Evolutionary conservation across 768 basidiomycete genomes (phyloP), one percentile per base, ranked within the genome.

Genomic region (Collybia sordida): DNA sequence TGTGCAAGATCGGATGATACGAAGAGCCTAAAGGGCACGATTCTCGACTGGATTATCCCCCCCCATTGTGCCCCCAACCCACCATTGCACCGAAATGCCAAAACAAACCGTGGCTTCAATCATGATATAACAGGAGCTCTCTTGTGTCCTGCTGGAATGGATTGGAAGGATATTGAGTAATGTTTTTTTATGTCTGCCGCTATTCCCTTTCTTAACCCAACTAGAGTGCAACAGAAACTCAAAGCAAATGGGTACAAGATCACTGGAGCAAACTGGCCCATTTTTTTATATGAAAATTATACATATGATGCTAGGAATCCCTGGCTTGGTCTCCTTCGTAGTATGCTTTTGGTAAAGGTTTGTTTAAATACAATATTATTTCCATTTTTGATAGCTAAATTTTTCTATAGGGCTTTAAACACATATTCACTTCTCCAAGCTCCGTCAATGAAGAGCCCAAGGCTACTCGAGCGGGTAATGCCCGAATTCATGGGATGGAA

Each of bases 1-100:
- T 44, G 55, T 2, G 50, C 59, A 6, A 41, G 58, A 27, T 40
- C 49, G 47, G 52, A 53, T 36, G 55, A 56, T 27, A 56, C 55
- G 12, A 56, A 56, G 36, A 35, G 46, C 12, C 28, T 56, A 40
- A 64, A 64, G 47, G 28, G 52, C 0, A 45, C 52, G 8, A 42
- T 62, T 18, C 34, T 62, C 0, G 56, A 61, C 15, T 63, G 61
- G 59, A 62, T 64, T 15, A 61, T 55, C 3, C 60, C 60, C 1
- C 44, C 44, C 19, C 48, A 56, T 17, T 41, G 56, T 19, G 25
- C 49, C 21, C 49, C 60, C 1, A 39, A 3, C 1, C 55, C 55
- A 5, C 47, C 48, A 2, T 37, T 56, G 28, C 21, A 46, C 19
- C 47, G 54, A 34, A 51, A 51, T 11, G 21, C 31, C 11, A 55